Percentiles rank a stretch among this genome's conserved stretches.
Evolutionary conservation across 2,329 filamentous ascomycete genomes (phyloP).

Genomic region (Ophiocordyceps camponoti-saundersi): DNA sequence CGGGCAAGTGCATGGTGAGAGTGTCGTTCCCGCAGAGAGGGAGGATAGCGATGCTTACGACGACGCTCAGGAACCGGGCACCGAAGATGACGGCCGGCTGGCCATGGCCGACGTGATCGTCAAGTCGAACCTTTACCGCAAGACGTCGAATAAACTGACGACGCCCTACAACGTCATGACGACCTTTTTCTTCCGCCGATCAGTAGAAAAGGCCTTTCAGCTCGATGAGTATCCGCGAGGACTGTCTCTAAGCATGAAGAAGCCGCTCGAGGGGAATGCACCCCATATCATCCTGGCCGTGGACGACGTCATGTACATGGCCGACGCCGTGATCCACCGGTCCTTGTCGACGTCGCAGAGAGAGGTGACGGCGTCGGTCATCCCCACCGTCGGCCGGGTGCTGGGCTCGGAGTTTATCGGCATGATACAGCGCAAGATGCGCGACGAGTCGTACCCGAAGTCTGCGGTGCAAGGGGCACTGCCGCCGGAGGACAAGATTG

Average conservation of each 20-base stretch:
- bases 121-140: conserved; percentile 65
- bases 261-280: conserved; percentile 55
- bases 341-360: conserved; percentile 74
- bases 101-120: conserved; percentile 56
- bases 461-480: conserved; percentile 60
- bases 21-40: background rate
- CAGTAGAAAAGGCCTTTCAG: conserved; percentile 95
- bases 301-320: conserved; percentile 98
- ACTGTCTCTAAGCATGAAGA: conserved; percentile 58
- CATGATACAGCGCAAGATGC: conserved; percentile 96
- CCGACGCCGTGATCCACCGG: conserved; percentile 78
- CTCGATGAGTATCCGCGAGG: conserved; percentile 76
- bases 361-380: conserved; percentile 57
- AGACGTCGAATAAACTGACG: conserved; percentile 57
- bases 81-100: conserved; percentile 40
- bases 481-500: conserved; percentile 75
- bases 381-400: conserved; percentile 65
- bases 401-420: conserved; percentile 82
- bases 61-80: conserved; percentile 13
- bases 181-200: conserved; percentile 90
- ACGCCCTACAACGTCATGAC: conserved; percentile 83
- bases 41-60: conserved; percentile 21
- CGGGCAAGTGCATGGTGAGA: conserved; percentile 67
- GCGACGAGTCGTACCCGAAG: conserved; percentile 84
- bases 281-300: conserved; percentile 91